Percentiles rank a stretch among this genome's conserved stretches.
Conservation (phyloP, 2,329 filamentous ascomycete genomes). For the Scleromitrula shiraiana region DNA sequence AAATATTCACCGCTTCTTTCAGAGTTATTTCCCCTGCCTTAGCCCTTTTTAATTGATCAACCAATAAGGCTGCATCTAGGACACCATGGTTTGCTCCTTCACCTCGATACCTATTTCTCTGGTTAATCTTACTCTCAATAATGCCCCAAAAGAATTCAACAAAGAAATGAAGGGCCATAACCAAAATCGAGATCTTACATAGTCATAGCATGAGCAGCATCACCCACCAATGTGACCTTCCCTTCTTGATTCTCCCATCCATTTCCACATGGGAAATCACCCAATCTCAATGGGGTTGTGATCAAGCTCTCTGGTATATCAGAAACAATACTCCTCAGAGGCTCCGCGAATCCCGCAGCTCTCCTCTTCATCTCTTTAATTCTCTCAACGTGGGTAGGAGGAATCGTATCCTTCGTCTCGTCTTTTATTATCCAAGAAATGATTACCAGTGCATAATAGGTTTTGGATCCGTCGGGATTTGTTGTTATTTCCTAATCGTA, state of each 20-base stretch:
- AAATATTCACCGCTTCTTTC: conserved; percentile 37
- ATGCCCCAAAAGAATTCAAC: not conserved
- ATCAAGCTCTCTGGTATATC: conserved; percentile 36
- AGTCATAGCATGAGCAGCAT: conserved; percentile 31
- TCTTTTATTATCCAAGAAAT: conserved; percentile 38
- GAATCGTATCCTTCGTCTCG: conserved; percentile 29
- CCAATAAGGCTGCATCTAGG: conserved; percentile 41
- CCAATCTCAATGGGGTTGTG: conserved; percentile 20
- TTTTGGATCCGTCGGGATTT: conserved; percentile 32
- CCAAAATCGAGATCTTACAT: too few relatives aligned
- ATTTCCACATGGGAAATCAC: conserved; percentile 31
- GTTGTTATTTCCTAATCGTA: conserved; percentile 28
- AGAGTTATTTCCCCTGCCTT: conserved; percentile 9
- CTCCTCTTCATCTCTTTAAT: conserved; percentile 35
- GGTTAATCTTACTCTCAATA: not conserved
- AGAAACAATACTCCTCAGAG: conserved; percentile 36
- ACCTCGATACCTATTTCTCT: conserved; percentile 34
- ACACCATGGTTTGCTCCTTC: conserved; percentile 52
- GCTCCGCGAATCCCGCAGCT: conserved; percentile 33
- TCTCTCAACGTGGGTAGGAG: conserved; percentile 24
- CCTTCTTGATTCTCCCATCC: conserved; percentile 27
- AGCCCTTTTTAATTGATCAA: conserved; percentile 24
- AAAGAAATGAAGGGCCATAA: not conserved
- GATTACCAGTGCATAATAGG: conserved; percentile 38
- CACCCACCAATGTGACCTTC: conserved; percentile 27